Evolutionary conservation across 768 basidiomycete genomes (phyloP), one percentile per base, ranked within the genome.

Genomic region (Leucosporidium scottii): DNA sequence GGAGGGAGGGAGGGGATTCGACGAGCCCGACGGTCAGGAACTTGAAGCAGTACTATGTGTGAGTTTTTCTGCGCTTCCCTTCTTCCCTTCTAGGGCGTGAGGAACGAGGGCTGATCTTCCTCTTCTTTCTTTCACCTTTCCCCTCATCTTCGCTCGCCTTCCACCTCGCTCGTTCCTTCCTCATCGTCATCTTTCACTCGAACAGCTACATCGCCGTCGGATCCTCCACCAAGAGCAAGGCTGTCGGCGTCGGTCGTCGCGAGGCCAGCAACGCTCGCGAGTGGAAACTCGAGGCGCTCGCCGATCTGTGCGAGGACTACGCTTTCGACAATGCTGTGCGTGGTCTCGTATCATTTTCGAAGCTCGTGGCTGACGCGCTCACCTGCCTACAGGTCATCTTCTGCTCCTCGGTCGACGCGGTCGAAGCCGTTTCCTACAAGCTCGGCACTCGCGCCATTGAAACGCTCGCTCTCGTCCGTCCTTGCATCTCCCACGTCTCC

Each of bases 1-100:
- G 96, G 61, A 84, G 94, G 21, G 80, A 81, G 61, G 76, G 77
- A 21, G 73, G 70, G 17, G 68, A 68, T 4, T 59, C 61, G 27
- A 58, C 62, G 63, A 64, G 60, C 21, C 50, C 86, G 86, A 44
- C 65, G n/a, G 66, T 75, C 47, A 85, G 91, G 27, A 90, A 90
- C 27, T 81, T 98, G 44, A 88, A 93, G 63, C 94, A 98, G 76
- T 97, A 90, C 79, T 99, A 98, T 79, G 83, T 98, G 49, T 99
- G 96, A 77, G 84, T 10, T 34, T 97, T 81, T 84, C 30, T 85
- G 89, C 57, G 48, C 34, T 34, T 34, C 34, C 10, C 34, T 10
- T 34, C 31, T 13, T 44, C 28, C 27, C 64, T 21, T 85, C 87
- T 10, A 91, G 82, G 77, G 87, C 90, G 4, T 21, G 18, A 28